Base-by-base conservation (phyloP, 208 protist genomes). In the Wallacemonas collosoma region DNA sequence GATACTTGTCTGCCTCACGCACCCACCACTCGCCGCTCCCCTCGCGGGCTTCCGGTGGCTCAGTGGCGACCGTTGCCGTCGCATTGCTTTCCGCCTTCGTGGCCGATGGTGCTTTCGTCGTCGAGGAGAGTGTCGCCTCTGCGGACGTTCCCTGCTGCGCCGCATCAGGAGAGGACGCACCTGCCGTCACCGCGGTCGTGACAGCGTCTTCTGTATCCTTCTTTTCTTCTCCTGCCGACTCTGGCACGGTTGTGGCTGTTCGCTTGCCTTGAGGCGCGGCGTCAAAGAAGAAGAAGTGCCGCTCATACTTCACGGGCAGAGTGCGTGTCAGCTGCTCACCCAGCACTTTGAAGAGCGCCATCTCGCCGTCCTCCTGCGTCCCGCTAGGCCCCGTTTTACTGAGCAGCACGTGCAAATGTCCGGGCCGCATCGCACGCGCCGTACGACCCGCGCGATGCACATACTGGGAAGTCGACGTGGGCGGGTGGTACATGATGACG, bases 381-480 rank as follows among this genome's bases (percentile, higher is more conserved):
- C 87, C 87, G 50, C 82, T 91, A 9, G 75, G 78, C 7, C 88
- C 87, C 2, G 58, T 80, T 68, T 95, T 97, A 71, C 79, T 88
- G 17, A 97, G 81, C 41, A 97, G 69, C 57, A 95, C 63, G 75
- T 97, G 87, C 36, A 94, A 58, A 57, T 95, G 90, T 2, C 93
- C 93, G 0, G 77, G 79, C 8, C 87, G 82, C 87, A 93, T 88
- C 17, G 98, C 98, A 51, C 98, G 88, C 3, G 97, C 98, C 38
- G 98, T 99, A 48, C 98, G 92, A 6, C 98, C 98, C 2, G 97
- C 92, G 26, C 98, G 88, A 71, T 99, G 98, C 44, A 99, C 96
- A 73, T 99, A 99, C 77, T 99, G 95, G 65, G 99, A 95, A 9
- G 97, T 65, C 17, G 84, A 87, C 36, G 86, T 81, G 0, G 93